These are phyloP conservation scores for Biancaea sappan DNA, from an alignment of 306 rosid genomes.

Conservation along the genomic window DNA sequence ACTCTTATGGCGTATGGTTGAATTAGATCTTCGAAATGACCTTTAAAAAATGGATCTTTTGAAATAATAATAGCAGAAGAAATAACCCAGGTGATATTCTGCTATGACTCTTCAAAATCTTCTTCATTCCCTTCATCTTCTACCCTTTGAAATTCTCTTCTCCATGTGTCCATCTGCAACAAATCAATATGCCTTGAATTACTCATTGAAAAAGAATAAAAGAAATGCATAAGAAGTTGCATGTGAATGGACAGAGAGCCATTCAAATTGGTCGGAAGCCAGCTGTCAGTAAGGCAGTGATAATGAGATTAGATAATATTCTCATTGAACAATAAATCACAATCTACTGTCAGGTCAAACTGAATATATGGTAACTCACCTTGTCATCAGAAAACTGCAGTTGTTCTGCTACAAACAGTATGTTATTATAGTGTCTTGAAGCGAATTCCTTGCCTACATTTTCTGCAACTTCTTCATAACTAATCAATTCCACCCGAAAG, in stretches of 20 bases:
- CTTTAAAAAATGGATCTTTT: no score
- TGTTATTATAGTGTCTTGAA: conserved; percentile 38
- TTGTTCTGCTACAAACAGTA: conserved; percentile 72
- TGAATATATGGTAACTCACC: conserved; percentile 37
- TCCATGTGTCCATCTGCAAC: conserved; percentile 64
- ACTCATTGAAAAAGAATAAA: not conserved
- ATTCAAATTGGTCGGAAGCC: not conserved
- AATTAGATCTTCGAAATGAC: not conserved
- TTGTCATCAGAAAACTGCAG: conserved; percentile 70
- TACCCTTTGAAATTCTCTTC: conserved; percentile 56
- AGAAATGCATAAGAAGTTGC: not conserved
- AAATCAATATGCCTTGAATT: conserved; percentile 19
- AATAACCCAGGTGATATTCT: no score
- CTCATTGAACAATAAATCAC: not conserved
- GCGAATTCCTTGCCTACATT: conserved; percentile 53
- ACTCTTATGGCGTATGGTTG: not conserved
- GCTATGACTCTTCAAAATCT: conserved; percentile 69
- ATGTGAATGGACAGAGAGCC: not conserved
- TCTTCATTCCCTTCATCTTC: conserved; percentile 76
- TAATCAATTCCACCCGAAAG: conserved; percentile 62
- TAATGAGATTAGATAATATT: not conserved
- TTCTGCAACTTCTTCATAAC: conserved; percentile 52
- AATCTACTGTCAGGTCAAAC: not conserved
- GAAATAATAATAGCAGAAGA: not conserved
- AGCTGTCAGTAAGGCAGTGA: not conserved